Evolutionary conservation across 1,284 basidiomycete genomes (phyloP).

Genomic region (Austroboletus sp.): DNA sequence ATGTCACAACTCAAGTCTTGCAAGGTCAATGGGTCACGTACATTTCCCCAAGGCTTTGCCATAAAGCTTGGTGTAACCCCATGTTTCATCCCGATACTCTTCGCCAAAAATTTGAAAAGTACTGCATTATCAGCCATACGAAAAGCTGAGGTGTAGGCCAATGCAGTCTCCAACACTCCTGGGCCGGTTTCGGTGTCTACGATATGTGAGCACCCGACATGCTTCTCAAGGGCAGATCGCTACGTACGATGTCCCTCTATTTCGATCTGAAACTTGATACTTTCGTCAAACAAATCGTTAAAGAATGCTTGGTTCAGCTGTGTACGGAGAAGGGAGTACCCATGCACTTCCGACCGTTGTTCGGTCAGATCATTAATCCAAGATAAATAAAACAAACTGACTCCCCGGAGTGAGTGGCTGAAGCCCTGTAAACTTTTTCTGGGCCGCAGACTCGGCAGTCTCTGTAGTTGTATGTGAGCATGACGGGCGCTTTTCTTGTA

Average conservation of each 20-base stretch:
- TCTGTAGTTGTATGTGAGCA: constrained; percentile 43
- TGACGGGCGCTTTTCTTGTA: neutral
- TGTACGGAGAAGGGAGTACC: constrained; percentile 84
- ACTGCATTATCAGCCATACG: constrained; percentile 93
- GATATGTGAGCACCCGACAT: constrained; percentile 1
- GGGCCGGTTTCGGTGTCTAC: constrained; percentile 93
- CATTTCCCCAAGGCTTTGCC: constrained; percentile 93
- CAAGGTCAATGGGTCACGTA: constrained; percentile 36
- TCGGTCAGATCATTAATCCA: constrained; percentile 6
- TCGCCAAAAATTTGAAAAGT: constrained; percentile 88
- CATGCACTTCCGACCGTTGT: constrained; percentile 62
- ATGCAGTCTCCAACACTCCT: constrained; percentile 87
- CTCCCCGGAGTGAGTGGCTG: constrained; percentile 85
- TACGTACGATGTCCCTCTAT: constrained; percentile 88
- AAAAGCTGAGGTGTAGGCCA: constrained; percentile 79
- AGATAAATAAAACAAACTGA: constrained; percentile 38
- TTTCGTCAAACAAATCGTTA: constrained; percentile 78
- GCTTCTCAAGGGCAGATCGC: neutral
- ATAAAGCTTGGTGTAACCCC: constrained; percentile 93
- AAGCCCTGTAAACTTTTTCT: constrained; percentile 74
- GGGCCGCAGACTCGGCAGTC: constrained; percentile 64
- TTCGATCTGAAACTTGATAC: constrained; percentile 66
- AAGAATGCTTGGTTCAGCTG: constrained; percentile 89
- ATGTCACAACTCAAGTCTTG: constrained; percentile 3
- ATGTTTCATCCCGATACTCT: constrained; percentile 85